Percentiles rank a stretch among this genome's conserved stretches.
phyloP scores from a whole-genome alignment of 2,329 filamentous ascomycete genomes.

The Lasiodiplodia hormozganensis region DNA sequence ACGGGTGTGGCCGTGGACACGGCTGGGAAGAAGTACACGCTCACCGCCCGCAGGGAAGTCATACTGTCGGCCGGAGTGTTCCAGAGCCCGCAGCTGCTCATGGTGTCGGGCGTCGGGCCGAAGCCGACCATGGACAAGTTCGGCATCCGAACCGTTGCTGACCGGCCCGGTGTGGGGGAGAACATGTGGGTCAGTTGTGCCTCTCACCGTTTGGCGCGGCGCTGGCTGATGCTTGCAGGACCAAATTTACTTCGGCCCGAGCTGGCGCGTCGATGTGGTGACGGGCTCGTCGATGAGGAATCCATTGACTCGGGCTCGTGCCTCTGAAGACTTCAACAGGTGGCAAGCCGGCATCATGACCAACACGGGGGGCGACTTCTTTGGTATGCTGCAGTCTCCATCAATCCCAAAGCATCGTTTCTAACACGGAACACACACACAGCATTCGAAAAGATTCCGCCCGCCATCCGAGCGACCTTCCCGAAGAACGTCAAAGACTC shows the following conservation, averaged over 20 bases:
- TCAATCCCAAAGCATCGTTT: conserved; percentile 32
- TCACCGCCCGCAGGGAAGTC: conserved; percentile 49
- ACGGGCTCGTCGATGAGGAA: conserved; percentile 30
- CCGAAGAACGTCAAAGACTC: conserved; percentile 20
- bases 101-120: conserved; percentile 49
- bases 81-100: conserved; percentile 49
- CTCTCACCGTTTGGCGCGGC: too few species aligned
- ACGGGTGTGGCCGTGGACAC: conserved; percentile 35
- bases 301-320: conserved; percentile 2
- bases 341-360: not conserved
- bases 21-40: conserved; percentile 27
- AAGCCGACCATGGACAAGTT: conserved; percentile 34
- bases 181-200: conserved; percentile 2
- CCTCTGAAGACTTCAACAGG: conserved; percentile 23
- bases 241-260: conserved; percentile 35
- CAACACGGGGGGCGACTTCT: conserved; percentile 39
- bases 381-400: conserved; percentile 42
- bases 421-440: conserved; percentile 35
- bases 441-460: conserved; percentile 30
- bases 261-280: conserved; percentile 34
- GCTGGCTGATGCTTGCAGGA: conserved; percentile 12
- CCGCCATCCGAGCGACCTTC: conserved; percentile 5
- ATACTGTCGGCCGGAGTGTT: conserved; percentile 54
- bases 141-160: conserved; percentile 34
- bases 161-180: conserved; percentile 37